A percentile compares a stretch with the other conserved stretches of the same genome.
Evolutionary conservation across 2,329 filamentous ascomycete genomes (phyloP).

Genomic region (Coniochaeta ligniaria): DNA sequence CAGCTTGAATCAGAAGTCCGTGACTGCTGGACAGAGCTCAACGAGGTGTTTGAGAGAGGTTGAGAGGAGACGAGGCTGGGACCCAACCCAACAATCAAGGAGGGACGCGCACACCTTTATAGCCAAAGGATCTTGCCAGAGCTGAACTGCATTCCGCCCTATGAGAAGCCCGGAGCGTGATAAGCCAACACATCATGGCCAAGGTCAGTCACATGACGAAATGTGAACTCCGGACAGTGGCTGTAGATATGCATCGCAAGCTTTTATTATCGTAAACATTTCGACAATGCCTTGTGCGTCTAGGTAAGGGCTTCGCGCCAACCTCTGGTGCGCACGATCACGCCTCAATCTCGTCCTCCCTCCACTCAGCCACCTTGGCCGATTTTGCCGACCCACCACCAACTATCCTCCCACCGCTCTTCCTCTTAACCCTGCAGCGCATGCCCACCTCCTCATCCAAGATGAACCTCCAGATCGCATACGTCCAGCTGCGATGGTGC

Average conservation of each 20-base stretch:
- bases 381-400: conserved; percentile 31
- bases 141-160: too few species aligned
- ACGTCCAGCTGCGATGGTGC: conserved; percentile 81
- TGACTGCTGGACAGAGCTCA: too few species aligned
- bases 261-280: neutral
- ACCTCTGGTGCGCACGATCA: conserved; percentile 23
- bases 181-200: too few species aligned
- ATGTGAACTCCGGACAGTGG: neutral
- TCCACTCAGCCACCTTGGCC: conserved; percentile 49
- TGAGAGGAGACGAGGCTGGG: neutral
- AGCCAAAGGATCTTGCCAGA: too few species aligned
- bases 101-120: too few species aligned
- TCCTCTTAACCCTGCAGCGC: conserved; percentile 88
- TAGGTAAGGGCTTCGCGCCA: neutral
- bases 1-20: too few species aligned
- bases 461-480: conserved; percentile 94
- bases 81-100: neutral
- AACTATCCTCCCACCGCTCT: conserved; percentile 62
- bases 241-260: too few species aligned
- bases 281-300: neutral
- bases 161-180: too few species aligned
- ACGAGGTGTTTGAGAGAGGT: neutral
- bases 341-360: conserved; percentile 61
- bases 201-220: neutral
- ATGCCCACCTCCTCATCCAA: conserved; percentile 83